phyloP scores from a whole-genome alignment of 371 early-diverging fungal species.

The Mortierella sp. region DNA sequence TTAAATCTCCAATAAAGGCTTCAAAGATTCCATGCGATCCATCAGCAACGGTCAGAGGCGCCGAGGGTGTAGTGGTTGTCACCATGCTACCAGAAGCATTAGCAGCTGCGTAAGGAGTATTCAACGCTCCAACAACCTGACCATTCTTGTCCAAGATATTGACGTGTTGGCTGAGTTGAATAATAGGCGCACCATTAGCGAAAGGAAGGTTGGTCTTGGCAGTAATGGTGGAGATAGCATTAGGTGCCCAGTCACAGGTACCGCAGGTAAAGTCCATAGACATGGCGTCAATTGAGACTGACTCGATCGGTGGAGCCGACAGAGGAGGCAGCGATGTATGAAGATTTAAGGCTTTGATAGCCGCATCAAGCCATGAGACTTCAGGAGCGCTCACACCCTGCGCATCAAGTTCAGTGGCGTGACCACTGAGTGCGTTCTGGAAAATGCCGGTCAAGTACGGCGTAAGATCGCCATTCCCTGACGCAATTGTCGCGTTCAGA shows the following conservation, averaged over 20 bases:
- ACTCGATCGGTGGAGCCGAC: slow-evolving; percentile 14
- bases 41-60: neutral
- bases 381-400: slow-evolving; percentile 42
- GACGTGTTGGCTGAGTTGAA: slow-evolving; percentile 22
- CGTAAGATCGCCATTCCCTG: slow-evolving; percentile 23
- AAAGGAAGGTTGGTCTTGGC: slow-evolving; percentile 38
- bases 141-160: slow-evolving; percentile 25
- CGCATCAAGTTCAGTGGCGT: slow-evolving; percentile 29
- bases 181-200: slow-evolving; percentile 21
- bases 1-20: slow-evolving; percentile 20
- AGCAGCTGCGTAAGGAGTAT: slow-evolving; percentile 9
- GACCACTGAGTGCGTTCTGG: slow-evolving; percentile 31
- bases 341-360: slow-evolving; percentile 29
- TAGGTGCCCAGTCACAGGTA: slow-evolving; percentile 19
- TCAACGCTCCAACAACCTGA: slow-evolving; percentile 18
- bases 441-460: slow-evolving; percentile 37
- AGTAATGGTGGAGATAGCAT: slow-evolving; percentile 15
- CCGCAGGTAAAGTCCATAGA: slow-evolving; percentile 38
- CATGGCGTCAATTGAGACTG: slow-evolving; percentile 52
- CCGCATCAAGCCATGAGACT: slow-evolving; percentile 42
- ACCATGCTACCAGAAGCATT: slow-evolving; percentile 7
- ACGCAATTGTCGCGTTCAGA: slow-evolving; percentile 34
- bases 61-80: slow-evolving; percentile 3
- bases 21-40: slow-evolving; percentile 13
- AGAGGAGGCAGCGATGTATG: slow-evolving; percentile 26